These are phyloP conservation scores for Chytriomyces hyalinus DNA, from an alignment of 192 early-diverging fungal genomes.

Conservation along the genomic window DNA sequence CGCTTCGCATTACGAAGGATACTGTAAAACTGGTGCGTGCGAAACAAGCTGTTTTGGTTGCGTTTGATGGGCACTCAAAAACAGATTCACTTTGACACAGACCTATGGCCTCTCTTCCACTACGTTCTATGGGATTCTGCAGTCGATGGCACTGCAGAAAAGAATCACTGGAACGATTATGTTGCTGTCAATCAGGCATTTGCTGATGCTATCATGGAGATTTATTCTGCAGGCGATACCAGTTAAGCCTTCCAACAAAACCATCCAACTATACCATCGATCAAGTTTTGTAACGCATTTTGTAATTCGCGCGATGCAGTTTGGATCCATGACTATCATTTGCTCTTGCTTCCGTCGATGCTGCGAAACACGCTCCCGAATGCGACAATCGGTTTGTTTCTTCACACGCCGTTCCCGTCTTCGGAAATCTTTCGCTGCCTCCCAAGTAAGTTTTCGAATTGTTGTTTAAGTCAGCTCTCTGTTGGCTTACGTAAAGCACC, in stretches of 20 bases:
- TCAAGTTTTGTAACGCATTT: neutral
- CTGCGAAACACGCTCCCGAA: constrained; percentile 49
- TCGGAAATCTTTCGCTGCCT: constrained; percentile 67
- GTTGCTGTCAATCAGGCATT: constrained; percentile 78
- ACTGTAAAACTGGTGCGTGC: constrained; percentile 84
- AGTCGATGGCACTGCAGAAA: constrained; percentile 66
- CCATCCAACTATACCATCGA: constrained; percentile 57
- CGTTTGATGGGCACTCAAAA: neutral
- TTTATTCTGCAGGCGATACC: constrained; percentile 80
- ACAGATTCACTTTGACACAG: constrained; percentile 43
- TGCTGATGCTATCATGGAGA: constrained; percentile 70
- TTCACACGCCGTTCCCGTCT: constrained; percentile 65
- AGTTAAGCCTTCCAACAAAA: constrained; percentile 56
- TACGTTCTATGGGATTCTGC: constrained; percentile 88
- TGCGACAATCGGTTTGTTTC: constrained; percentile 60
- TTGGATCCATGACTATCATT: constrained; percentile 68
- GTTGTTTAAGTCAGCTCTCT: constrained; percentile 12
- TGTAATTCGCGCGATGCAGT: constrained; percentile 35
- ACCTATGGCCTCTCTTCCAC: constrained; percentile 96
- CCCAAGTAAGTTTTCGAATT: constrained; percentile 48
- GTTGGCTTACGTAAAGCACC: neutral
- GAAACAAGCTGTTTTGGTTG: neutral
- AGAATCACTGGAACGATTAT: constrained; percentile 79
- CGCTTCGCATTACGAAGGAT: constrained; percentile 92
- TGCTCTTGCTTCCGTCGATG: constrained; percentile 55